These are phyloP conservation scores for Coemansia sp. DNA, from an alignment of 192 early-diverging fungal genomes.

Conservation along the genomic window DNA sequence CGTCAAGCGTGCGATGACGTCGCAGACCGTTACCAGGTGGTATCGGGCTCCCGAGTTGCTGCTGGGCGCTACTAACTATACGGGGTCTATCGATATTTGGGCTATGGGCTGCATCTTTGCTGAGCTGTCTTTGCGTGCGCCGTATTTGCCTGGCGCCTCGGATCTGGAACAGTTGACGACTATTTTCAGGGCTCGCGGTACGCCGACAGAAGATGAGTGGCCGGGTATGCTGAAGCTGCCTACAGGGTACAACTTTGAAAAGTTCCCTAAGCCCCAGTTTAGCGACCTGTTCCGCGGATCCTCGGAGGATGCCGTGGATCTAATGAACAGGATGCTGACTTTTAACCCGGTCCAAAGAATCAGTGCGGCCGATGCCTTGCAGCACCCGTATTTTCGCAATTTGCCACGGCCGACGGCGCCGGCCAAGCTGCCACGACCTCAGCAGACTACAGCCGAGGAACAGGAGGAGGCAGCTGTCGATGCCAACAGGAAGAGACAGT, in stretches of 20 bases:
- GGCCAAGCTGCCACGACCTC: slow-evolving; percentile 37
- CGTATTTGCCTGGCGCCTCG: slow-evolving; percentile 82
- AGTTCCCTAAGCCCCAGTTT: slow-evolving; percentile 70
- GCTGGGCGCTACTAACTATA: slow-evolving; percentile 85
- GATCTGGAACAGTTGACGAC: slow-evolving; percentile 75
- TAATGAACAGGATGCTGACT: slow-evolving; percentile 82
- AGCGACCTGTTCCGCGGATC: slow-evolving; percentile 80
- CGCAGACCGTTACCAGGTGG: slow-evolving; percentile 95
- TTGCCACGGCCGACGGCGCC: slow-evolving; percentile 38
- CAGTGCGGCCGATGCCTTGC: slow-evolving; percentile 70
- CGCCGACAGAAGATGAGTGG: slow-evolving; percentile 80
- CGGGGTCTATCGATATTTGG: slow-evolving; percentile 93
- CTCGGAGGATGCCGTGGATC: slow-evolving; percentile 73
- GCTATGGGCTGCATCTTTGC: slow-evolving; percentile 98
- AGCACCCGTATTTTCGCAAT: slow-evolving; percentile 42
- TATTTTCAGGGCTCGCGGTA: slow-evolving; percentile 78
- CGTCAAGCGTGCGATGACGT: slow-evolving; percentile 76
- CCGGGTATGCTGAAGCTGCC: slow-evolving; percentile 73
- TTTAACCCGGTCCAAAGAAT: slow-evolving; percentile 84
- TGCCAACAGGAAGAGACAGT: slow-evolving; percentile 20
- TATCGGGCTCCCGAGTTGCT: slow-evolving; percentile 95
- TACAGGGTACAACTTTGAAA: slow-evolving; percentile 69
- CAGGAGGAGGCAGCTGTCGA: neutral
- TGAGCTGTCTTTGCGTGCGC: slow-evolving; percentile 87
- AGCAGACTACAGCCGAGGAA: slow-evolving; percentile 4